A percentile compares a stretch with the other conserved stretches of the same genome.
phyloP scores from a whole-genome alignment of 1,139 yeast species.

The Debaryomycetaceae sp. region DNA sequence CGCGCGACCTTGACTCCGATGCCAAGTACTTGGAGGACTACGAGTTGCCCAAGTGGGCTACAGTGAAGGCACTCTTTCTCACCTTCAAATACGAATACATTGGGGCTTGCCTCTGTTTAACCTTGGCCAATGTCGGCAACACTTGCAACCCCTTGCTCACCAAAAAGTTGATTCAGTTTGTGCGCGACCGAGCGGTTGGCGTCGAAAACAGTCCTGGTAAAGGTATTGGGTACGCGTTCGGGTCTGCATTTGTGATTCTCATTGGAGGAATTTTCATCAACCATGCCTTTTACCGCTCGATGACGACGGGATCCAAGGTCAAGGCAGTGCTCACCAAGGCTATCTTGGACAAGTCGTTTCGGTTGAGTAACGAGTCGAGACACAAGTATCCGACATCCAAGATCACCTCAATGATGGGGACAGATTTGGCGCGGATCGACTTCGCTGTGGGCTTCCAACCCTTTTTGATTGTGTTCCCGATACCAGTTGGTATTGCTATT shows the following conservation, averaged over 20 bases:
- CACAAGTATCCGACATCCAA: constrained; percentile 61
- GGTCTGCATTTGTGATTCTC: constrained; percentile 19
- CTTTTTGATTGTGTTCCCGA: constrained; percentile 22
- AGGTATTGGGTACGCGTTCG: constrained; percentile 36
- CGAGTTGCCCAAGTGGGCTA: constrained; percentile 15
- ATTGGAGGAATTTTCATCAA: constrained; percentile 21
- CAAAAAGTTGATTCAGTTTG: constrained; percentile 38
- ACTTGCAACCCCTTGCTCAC: constrained; percentile 49
- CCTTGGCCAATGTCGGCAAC: constrained; percentile 45
- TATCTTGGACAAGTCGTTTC: constrained; percentile 60
- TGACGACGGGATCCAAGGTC: constrained; percentile 57
- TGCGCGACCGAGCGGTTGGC: constrained; percentile 28
- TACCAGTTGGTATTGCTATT: constrained; percentile 28
- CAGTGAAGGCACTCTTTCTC: constrained; percentile 40
- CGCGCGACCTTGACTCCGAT: constrained; percentile 15
- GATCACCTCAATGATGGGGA: constrained; percentile 51
- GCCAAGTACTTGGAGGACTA: constrained; percentile 27
- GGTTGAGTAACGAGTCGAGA: constrained; percentile 55
- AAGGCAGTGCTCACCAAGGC: constrained; percentile 66
- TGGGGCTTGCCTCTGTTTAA: constrained; percentile 30
- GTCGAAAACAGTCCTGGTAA: constrained; percentile 16
- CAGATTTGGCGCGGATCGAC: constrained; percentile 35
- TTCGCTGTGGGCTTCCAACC: constrained; percentile 33
- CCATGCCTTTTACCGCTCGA: constrained; percentile 27
- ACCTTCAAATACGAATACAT: constrained; percentile 54